phyloP scores from a whole-genome alignment of 352 stramenopile genomes.

The Bremia lactucae region DNA sequence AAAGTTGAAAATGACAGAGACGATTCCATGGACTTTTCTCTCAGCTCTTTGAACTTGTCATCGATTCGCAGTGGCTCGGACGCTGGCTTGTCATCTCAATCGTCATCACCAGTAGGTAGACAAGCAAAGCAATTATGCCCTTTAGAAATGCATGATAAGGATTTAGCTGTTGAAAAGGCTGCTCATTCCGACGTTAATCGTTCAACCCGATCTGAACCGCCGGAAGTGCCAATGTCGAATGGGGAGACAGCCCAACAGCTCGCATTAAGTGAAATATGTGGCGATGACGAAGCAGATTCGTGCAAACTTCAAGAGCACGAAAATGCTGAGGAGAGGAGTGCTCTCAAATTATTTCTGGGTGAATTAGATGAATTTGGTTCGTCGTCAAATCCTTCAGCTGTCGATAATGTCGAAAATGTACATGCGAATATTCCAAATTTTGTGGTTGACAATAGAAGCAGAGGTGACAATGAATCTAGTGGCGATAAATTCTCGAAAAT shows the following conservation, averaged over 20 bases:
- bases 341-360: slow-evolving; percentile 8
- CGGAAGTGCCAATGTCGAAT: slow-evolving; percentile 2
- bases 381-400: slow-evolving; percentile 2
- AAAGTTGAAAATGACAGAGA: slow-evolving; percentile 5
- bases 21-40: slow-evolving; percentile 11
- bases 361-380: slow-evolving; percentile 10
- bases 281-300: not conserved
- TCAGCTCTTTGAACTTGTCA: slow-evolving; percentile 54
- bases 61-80: slow-evolving; percentile 41
- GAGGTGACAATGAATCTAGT: slow-evolving; percentile 7
- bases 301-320: slow-evolving; percentile 1
- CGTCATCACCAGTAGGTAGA: slow-evolving; percentile 36
- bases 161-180: not conserved
- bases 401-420: not conserved
- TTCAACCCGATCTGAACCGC: slow-evolving; percentile 3
- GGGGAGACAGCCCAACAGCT: not conserved
- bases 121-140: slow-evolving; percentile 3
- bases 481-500: slow-evolving; percentile 2
- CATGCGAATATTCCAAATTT: not conserved
- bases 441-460: slow-evolving; percentile 9
- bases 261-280: not conserved
- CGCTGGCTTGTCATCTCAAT: slow-evolving; percentile 55
- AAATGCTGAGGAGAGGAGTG: not conserved
- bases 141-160: not conserved
- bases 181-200: not conserved